Percentiles rank a stretch among this genome's conserved stretches.
Conservation (phyloP, 2,329 filamentous ascomycete genomes). For the Stagonosporopsis tanaceti region DNA sequence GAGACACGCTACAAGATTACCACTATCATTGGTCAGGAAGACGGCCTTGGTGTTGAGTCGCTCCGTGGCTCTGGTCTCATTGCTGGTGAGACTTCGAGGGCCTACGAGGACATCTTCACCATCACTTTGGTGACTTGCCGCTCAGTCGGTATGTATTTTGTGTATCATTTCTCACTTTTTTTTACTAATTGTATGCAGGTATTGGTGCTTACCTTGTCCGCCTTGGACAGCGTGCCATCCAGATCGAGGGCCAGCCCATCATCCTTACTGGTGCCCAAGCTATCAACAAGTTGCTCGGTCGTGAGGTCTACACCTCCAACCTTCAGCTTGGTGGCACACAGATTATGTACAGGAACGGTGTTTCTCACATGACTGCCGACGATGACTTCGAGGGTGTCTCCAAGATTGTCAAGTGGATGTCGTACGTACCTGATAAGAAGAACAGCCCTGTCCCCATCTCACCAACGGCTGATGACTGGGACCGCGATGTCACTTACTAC, state of each 20-base stretch:
- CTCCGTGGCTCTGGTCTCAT: constrained; percentile 96
- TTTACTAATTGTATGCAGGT: constrained; percentile 61
- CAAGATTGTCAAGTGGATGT: constrained; percentile 98
- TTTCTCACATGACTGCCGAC: constrained; percentile 97
- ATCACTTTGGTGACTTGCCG: constrained; percentile 97
- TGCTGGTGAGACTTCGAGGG: constrained; percentile 93
- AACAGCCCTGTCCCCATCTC: constrained; percentile 92
- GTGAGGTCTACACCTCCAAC: constrained; percentile 99
- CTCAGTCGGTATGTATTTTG: constrained; percentile 75
- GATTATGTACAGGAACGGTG: constrained; percentile 99
- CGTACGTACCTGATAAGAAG: constrained; percentile 95
- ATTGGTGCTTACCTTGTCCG: constrained; percentile 99
- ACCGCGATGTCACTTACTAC: constrained; percentile 86
- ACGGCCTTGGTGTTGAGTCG: constrained; percentile 97
- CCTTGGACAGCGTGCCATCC: constrained; percentile 96
- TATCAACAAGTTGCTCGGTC: constrained; percentile 96
- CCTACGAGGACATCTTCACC: constrained; percentile 99
- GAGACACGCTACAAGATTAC: constrained; percentile 94
- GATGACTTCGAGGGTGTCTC: constrained; percentile 98
- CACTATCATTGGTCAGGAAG: constrained; percentile 90
- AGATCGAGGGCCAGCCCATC: constrained; percentile 98
- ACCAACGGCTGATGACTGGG: constrained; percentile 85
- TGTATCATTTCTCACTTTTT: neutral
- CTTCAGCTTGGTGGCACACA: constrained; percentile 99
- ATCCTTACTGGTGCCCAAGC: constrained; percentile 97